Evolutionary conservation across 306 rosid genomes (phyloP).

Genomic region (Boehmeria nivea): DNA sequence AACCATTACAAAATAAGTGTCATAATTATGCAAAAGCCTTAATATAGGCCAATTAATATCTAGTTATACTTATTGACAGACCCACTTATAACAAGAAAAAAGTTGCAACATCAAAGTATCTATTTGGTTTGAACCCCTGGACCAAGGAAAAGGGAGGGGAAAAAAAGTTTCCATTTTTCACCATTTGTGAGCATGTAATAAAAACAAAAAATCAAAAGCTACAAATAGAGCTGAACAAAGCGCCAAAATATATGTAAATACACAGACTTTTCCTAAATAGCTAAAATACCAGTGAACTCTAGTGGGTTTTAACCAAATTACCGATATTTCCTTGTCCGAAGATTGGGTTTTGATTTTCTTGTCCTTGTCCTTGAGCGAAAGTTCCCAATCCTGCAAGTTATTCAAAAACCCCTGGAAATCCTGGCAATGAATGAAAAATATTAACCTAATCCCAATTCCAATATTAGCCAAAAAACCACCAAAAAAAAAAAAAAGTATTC

Average conservation of each 20-base stretch:
- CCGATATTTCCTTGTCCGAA: slow-evolving; percentile 42
- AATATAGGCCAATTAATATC: neutral
- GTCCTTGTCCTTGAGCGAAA: slow-evolving; percentile 49
- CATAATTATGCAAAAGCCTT: neutral
- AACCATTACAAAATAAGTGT: neutral
- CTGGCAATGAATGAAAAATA: slow-evolving; percentile 26
- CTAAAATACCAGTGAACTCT: too few relatives aligned
- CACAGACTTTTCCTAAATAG: too few relatives aligned
- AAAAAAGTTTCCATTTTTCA: too few relatives aligned
- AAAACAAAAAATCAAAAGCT: neutral
- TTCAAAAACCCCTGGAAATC: slow-evolving; percentile 91
- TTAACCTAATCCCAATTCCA: neutral
- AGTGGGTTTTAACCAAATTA: slow-evolving; percentile 17
- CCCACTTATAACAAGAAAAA: too few relatives aligned
- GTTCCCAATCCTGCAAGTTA: slow-evolving; percentile 97
- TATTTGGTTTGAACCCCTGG: neutral
- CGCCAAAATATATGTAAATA: neutral
- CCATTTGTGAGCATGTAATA: too few relatives aligned
- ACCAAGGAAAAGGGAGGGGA: too few relatives aligned
- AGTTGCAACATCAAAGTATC: neutral
- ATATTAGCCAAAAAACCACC: neutral
- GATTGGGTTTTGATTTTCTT: slow-evolving; percentile 37
- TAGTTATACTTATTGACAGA: neutral
- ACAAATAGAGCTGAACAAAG: neutral
- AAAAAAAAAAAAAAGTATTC: too few relatives aligned